Percentiles rank a stretch among this genome's conserved stretches.
phyloP scores from a whole-genome alignment of 2,329 filamentous ascomycete species.

The Neoascochyta sp. region DNA sequence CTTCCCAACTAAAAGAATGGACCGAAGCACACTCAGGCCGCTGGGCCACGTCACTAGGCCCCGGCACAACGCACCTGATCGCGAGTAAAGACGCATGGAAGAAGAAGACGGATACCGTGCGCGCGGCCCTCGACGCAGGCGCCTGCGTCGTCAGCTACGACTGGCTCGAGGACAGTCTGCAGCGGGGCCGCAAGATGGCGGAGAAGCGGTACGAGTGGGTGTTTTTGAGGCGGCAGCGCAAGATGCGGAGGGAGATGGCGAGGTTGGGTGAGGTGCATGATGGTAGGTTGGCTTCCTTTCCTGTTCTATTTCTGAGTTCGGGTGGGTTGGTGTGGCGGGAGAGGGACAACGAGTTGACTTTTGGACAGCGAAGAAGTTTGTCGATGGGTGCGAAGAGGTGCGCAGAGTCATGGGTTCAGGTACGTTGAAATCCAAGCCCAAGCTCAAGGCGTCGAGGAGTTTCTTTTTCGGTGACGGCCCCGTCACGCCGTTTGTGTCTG shows the following conservation, averaged over 20 bases:
- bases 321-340: slow-evolving; percentile 6
- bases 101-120: slow-evolving; percentile 37
- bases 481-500: slow-evolving; percentile 12
- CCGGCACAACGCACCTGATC: slow-evolving; percentile 68
- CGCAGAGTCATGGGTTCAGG: slow-evolving; percentile 34
- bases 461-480: slow-evolving; percentile 20
- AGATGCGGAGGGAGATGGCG: slow-evolving; percentile 31
- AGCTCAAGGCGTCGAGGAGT: slow-evolving; percentile 13
- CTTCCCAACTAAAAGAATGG: slow-evolving; percentile 65
- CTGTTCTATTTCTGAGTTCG: too few relatives aligned
- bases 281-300: slow-evolving; percentile 15
- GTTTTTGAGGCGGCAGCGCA: slow-evolving; percentile 23
- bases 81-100: slow-evolving; percentile 61
- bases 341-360: slow-evolving; percentile 4
- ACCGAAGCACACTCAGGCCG: slow-evolving; percentile 59
- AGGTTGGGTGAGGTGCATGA: slow-evolving; percentile 23
- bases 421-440: slow-evolving; percentile 27
- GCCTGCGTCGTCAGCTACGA: slow-evolving; percentile 41
- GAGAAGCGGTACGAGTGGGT: slow-evolving; percentile 38
- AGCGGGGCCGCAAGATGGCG: slow-evolving; percentile 24
- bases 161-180: slow-evolving; percentile 51
- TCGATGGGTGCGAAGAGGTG: slow-evolving; percentile 29
- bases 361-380: slow-evolving; percentile 27
- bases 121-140: slow-evolving; percentile 15
- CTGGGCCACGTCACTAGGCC: slow-evolving; percentile 52